Percentiles rank a stretch among this genome's conserved stretches.
Evolutionary conservation across 2,329 filamentous ascomycete species (phyloP).

Genomic region (Rachicladosporium sp.): DNA sequence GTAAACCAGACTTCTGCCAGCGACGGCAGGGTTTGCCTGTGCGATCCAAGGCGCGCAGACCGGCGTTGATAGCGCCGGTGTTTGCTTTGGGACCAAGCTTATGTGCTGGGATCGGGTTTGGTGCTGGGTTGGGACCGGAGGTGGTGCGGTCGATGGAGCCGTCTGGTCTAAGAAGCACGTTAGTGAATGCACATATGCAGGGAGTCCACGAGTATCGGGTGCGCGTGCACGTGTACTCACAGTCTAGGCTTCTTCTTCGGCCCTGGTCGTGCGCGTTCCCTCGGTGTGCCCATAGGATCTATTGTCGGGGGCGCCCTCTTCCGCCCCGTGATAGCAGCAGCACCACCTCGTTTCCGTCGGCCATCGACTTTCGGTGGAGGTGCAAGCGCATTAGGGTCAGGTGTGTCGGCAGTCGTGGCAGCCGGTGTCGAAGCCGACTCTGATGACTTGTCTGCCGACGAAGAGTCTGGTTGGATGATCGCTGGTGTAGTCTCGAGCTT

Average conservation of each 20-base stretch:
- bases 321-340: conserved; percentile 12
- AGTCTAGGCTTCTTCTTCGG: conserved; percentile 92
- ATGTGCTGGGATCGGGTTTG: conserved; percentile 39
- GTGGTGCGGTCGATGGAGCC: conserved; percentile 33
- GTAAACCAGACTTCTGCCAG: conserved; percentile 75
- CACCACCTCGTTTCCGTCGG: conserved; percentile 56
- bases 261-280: conserved; percentile 60
- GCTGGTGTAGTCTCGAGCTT: conserved; percentile 1
- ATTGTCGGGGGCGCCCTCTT: conserved; percentile 25
- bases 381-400: conserved; percentile 28
- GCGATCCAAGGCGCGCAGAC: conserved; percentile 83
- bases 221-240: conserved; percentile 49
- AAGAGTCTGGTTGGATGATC: conserved; percentile 4
- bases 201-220: too few species aligned
- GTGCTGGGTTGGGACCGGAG: conserved; percentile 13
- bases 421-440: conserved; percentile 31
- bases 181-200: conserved; percentile 10
- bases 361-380: conserved; percentile 34
- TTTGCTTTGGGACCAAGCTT: conserved; percentile 95
- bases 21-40: conserved; percentile 87
- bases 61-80: conserved; percentile 92
- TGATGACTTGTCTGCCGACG: conserved; percentile 23
- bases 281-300: conserved; percentile 34
- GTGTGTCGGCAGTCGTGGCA: conserved; percentile 20
- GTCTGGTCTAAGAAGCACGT: conserved; percentile 34